Conservation (phyloP, 169 alveolate species). For the Perkinsus olseni region DNA sequence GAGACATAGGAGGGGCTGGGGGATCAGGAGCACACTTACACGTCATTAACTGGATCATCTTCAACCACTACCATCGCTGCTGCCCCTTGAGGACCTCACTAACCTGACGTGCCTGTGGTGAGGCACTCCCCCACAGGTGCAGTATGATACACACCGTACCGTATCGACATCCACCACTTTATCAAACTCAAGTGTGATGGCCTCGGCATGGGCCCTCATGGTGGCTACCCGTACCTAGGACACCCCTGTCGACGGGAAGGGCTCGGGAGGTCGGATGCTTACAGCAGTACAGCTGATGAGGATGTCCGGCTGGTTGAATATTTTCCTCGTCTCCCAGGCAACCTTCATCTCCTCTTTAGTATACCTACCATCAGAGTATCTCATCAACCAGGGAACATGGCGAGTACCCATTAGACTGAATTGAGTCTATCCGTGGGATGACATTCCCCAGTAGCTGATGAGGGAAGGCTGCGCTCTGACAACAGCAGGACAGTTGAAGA, state of each 20-base stretch:
- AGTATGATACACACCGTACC: background rate
- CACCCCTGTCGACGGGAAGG: too few relatives aligned
- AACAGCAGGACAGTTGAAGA: too few relatives aligned
- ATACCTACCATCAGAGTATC: constrained; percentile 23
- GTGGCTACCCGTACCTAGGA: constrained; percentile 29
- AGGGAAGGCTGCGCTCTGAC: background rate
- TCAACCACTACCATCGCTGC: background rate
- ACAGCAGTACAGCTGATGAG: background rate
- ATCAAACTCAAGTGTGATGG: constrained; percentile 26
- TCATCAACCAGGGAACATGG: constrained; percentile 24
- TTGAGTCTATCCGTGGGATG: background rate
- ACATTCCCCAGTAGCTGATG: constrained; percentile 2
- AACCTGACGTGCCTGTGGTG: background rate
- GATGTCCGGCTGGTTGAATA: constrained; percentile 8
- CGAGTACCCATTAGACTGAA: background rate
- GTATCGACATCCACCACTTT: background rate
- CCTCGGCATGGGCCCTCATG: constrained; percentile 29
- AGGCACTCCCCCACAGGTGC: too few relatives aligned
- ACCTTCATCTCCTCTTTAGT: constrained; percentile 43
- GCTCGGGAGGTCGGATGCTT: background rate
- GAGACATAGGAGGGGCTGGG: background rate
- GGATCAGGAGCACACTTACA: background rate
- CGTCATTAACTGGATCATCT: background rate
- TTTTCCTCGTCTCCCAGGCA: constrained; percentile 36
- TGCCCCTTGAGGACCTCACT: background rate